Evolutionary conservation across 2,329 filamentous ascomycete genomes (phyloP), one percentile per base, ranked within the genome.

Genomic region (Venturia asperata): DNA sequence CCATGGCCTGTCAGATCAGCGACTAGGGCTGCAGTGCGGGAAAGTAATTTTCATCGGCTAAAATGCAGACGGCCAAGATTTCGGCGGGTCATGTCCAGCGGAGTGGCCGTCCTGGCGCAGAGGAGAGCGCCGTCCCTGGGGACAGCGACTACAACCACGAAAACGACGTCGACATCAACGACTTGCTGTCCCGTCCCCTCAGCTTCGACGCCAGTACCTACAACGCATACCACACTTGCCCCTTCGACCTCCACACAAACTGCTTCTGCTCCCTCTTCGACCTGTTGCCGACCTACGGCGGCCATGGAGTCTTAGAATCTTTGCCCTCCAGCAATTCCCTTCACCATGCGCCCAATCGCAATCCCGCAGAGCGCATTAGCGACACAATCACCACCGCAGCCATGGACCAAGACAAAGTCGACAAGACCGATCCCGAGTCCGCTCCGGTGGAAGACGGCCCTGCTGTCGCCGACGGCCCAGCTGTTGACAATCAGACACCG

Each of bases 11-110:
- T 34, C 30, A 34, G 3, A 34, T 6, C 30, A 34, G 30, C 30
- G 30, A 34, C 30, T 34, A 34, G 30, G 30, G 45, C 19, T 39
- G 30, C 30, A 37, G 21, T 37, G 27, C 30, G 52, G 52, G 7
- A 24, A 34, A 37, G 52, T 17, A 58, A 58, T 37, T 37, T 58
- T 19, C 27, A 21, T 10, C 19, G 17, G 52, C 30, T 58, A 58
- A 19, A 58, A 58, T 58, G 52, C 52, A 58, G 52, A 37, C 27
- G 3, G 52, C 52, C 52, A 58, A 58, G 52, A 58, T 58, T 58
- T 58, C 52, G n/a, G 4, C 47, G 24, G 47, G 7, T 27, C 1
- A 10, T 55, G 1, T 55, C 27, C 49, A 27, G 24, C 30, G 27
- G 10, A 6, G 21, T 55, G 49, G 49, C 49, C 15, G 21, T 58